A percentile compares a stretch with the other conserved stretches of the same genome.
These are phyloP conservation scores for Salvia rosmarinus DNA, from an alignment of 257 asterid species.

Conservation along the genomic window DNA sequence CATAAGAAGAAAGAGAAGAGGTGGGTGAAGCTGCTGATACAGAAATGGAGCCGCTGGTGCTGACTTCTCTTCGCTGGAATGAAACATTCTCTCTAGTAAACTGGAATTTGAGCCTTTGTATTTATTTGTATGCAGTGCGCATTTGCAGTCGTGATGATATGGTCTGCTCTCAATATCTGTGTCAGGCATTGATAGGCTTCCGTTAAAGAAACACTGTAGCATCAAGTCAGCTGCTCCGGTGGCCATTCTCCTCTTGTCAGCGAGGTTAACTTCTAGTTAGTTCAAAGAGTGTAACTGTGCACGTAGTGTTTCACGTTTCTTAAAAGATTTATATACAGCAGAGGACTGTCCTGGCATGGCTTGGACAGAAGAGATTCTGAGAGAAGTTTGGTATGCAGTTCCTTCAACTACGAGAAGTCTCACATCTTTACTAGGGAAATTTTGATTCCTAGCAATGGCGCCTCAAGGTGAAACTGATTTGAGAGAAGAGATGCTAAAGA, in stretches of 20 bases:
- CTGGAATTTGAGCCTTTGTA: conserved; percentile 23
- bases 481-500: conserved; percentile 16
- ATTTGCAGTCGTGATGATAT: conserved; percentile 24
- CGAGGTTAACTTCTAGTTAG: background rate
- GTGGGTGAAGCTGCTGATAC: background rate
- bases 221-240: conserved; percentile 40
- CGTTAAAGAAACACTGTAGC: conserved; percentile 37
- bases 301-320: background rate
- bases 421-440: background rate
- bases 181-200: conserved; percentile 45
- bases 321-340: conserved; percentile 1
- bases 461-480: background rate
- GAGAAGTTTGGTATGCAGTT: background rate
- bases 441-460: background rate
- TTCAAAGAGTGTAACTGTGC: background rate
- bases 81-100: conserved; percentile 27
- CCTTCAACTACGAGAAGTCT: background rate
- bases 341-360: background rate
- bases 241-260: conserved; percentile 36
- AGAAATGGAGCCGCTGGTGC: conserved; percentile 12
- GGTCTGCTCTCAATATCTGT: conserved; percentile 47
- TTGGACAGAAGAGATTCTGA: background rate
- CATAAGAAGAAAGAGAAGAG: background rate
- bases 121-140: conserved; percentile 38
- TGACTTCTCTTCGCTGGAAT: conserved; percentile 15